These are phyloP conservation scores for Malus sylvestris DNA, from an alignment of 306 rosid genomes.

Conservation along the genomic window DNA sequence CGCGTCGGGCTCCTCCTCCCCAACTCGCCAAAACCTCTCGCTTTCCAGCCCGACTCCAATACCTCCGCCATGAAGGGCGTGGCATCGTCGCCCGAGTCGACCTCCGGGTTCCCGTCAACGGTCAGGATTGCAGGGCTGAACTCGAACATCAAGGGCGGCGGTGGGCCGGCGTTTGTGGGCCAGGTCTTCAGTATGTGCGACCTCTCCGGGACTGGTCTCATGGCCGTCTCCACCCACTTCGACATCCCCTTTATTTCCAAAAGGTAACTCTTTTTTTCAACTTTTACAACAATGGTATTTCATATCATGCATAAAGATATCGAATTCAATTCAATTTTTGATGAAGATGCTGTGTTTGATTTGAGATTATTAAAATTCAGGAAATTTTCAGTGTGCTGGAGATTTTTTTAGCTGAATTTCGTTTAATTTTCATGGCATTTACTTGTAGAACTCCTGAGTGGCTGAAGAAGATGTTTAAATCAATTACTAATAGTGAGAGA, in stretches of 20 bases:
- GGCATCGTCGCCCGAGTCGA: constrained; percentile 32
- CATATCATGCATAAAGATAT: neutral
- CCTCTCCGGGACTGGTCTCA: constrained; percentile 95
- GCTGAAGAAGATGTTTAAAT: constrained; percentile 80
- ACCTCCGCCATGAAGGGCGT: constrained; percentile 30
- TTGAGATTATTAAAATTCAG: neutral
- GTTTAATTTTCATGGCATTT: constrained; percentile 3
- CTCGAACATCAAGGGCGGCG: constrained; percentile 31
- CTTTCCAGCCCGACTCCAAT: constrained; percentile 34
- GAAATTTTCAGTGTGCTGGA: neutral
- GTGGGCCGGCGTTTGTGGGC: constrained; percentile 95
- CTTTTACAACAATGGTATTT: neutral
- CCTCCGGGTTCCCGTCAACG: constrained; percentile 38
- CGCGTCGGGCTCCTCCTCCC: constrained; percentile 47
- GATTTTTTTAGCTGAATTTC: neutral
- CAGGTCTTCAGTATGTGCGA: constrained; percentile 99
- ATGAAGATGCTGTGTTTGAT: neutral
- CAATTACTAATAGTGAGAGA: constrained; percentile 74
- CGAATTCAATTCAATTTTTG: neutral
- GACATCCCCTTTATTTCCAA: constrained; percentile 79
- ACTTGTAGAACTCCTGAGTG: constrained; percentile 79
- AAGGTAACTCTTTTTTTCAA: constrained; percentile 34
- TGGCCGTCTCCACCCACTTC: constrained; percentile 92
- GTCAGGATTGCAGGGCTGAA: constrained; percentile 44
- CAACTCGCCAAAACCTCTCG: constrained; percentile 26